phyloP scores from a whole-genome alignment of 805 yeast species.

The Blastobotrys muscicola region DNA sequence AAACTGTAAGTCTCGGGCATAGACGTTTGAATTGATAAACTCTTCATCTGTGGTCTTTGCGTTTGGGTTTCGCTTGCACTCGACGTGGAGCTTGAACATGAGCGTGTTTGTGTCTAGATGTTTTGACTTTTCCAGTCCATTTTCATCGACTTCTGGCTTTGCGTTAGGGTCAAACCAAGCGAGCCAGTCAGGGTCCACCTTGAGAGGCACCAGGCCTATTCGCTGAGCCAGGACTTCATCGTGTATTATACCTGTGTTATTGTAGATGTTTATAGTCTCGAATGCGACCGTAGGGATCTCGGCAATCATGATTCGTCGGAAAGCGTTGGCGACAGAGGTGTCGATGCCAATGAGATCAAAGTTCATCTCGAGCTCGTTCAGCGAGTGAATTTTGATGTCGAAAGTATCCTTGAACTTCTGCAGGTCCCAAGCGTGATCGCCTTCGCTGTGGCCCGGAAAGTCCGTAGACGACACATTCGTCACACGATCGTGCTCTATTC shows the following conservation, averaged over 20 bases:
- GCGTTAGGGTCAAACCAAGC: conserved; percentile 50
- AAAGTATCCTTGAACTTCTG: conserved; percentile 67
- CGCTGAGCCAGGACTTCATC: conserved; percentile 96
- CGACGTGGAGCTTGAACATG: conserved; percentile 69
- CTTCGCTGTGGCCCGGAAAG: conserved; percentile 75
- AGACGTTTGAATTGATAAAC: conserved; percentile 76
- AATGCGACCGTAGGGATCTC: conserved; percentile 96
- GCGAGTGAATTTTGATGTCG: conserved; percentile 53
- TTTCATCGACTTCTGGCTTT: conserved; percentile 11
- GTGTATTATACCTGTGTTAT: conserved; percentile 93
- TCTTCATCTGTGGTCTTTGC: conserved; percentile 80
- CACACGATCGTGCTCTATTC: conserved; percentile 83
- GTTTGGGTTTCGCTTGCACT: conserved; percentile 77
- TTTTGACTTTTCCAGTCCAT: conserved; percentile 15
- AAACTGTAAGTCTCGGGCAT: conserved; percentile 80
- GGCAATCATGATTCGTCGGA: conserved; percentile 92
- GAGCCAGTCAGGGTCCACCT: conserved; percentile 81
- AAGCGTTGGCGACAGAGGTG: conserved; percentile 91
- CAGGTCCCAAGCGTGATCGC: conserved; percentile 71
- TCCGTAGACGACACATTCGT: conserved; percentile 77
- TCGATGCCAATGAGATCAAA: conserved; percentile 83
- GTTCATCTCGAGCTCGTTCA: conserved; percentile 54
- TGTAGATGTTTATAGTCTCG: conserved; percentile 81
- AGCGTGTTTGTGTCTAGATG: conserved; percentile 85
- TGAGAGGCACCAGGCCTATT: conserved; percentile 84